A percentile compares a stretch with the other conserved stretches of the same genome.
These are phyloP conservation scores for Pseudohalonectria lignicola DNA, from an alignment of 2,329 filamentous ascomycete species.

Conservation along the genomic window DNA sequence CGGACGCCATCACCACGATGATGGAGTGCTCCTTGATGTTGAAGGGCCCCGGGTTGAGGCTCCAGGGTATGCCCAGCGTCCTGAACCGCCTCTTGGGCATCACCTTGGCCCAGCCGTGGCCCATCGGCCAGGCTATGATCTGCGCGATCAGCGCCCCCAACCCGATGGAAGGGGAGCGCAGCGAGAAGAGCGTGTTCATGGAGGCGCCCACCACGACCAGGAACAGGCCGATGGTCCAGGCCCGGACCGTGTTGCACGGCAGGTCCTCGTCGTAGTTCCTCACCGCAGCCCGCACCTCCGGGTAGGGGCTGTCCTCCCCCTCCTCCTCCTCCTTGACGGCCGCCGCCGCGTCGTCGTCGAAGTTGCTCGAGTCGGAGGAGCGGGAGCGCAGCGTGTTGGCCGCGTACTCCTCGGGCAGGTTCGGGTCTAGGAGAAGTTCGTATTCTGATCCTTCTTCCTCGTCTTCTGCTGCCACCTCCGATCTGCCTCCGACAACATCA, in stretches of 20 bases:
- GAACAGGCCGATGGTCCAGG: constrained; percentile 50
- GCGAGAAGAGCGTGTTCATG: constrained; percentile 53
- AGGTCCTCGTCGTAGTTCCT: constrained; percentile 53
- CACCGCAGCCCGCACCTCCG: constrained; percentile 54
- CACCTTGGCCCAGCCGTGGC: constrained; percentile 46
- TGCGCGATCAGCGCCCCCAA: constrained; percentile 52
- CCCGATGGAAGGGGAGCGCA: constrained; percentile 50
- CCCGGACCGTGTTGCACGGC: constrained; percentile 55
- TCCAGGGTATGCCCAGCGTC: constrained; percentile 42
- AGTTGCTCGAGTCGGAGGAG: constrained; percentile 7
- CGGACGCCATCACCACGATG: constrained; percentile 61
- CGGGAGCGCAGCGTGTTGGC: constrained; percentile 10
- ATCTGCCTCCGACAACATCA: too few relatives aligned
- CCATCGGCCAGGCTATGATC: constrained; percentile 53
- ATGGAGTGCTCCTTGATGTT: constrained; percentile 61
- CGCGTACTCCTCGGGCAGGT: constrained; percentile 31
- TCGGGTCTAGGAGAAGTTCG: constrained; percentile 45
- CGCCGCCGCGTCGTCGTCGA: constrained; percentile 11
- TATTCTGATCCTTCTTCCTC: constrained; percentile 39
- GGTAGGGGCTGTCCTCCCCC: constrained; percentile 51
- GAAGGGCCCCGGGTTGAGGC: constrained; percentile 57
- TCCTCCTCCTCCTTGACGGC: constrained; percentile 21
- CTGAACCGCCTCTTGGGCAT: constrained; percentile 38
- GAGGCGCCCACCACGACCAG: constrained; percentile 46
- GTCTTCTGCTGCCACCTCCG: constrained; percentile 19